Conservation (phyloP, 2,329 filamentous ascomycete genomes). For the Colletotrichum abscissum region DNA sequence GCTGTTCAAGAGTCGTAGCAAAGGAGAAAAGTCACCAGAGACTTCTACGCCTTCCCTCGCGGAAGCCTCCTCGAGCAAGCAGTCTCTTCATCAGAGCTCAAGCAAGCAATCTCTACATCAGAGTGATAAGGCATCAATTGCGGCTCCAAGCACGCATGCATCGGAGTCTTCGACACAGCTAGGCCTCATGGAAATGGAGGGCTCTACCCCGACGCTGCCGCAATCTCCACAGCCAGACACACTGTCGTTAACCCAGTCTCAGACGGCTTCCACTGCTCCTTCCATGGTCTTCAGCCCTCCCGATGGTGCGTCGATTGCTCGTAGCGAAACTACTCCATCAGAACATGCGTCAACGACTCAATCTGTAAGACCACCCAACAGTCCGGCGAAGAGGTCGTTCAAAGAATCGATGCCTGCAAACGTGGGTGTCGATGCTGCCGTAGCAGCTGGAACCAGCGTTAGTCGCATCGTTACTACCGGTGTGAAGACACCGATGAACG, state of each 20-base stretch:
- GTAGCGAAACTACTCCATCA: conserved; percentile 47
- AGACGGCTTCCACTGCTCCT: conserved; percentile 16
- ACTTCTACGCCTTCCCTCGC: conserved; percentile 15
- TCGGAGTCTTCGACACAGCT: conserved; percentile 34
- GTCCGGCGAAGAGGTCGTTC: conserved; percentile 32
- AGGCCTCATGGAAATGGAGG: conserved; percentile 16
- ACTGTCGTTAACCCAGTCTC: background rate
- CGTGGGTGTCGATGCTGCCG: conserved; percentile 64
- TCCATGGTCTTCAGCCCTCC: conserved; percentile 40
- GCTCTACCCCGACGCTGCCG: conserved; percentile 22
- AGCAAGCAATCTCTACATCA: background rate
- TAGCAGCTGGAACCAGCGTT: conserved; percentile 75
- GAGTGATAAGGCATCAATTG: conserved; percentile 16
- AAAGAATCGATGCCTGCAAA: conserved; percentile 39
- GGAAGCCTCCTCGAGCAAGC: conserved; percentile 10
- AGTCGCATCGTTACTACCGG: conserved; percentile 80
- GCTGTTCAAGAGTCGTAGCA: conserved; percentile 57
- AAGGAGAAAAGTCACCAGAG: conserved; percentile 32
- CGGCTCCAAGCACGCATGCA: conserved; percentile 12
- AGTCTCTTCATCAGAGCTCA: background rate
- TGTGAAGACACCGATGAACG: conserved; percentile 84
- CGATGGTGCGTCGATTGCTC: conserved; percentile 42
- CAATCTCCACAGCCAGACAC: conserved; percentile 10
- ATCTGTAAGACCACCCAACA: conserved; percentile 9
- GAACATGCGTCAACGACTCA: conserved; percentile 38